Evolutionary conservation across 805 yeast species (phyloP), one percentile per base, ranked within the genome.

Genomic region (Ogataea trehaloabstinens): DNA sequence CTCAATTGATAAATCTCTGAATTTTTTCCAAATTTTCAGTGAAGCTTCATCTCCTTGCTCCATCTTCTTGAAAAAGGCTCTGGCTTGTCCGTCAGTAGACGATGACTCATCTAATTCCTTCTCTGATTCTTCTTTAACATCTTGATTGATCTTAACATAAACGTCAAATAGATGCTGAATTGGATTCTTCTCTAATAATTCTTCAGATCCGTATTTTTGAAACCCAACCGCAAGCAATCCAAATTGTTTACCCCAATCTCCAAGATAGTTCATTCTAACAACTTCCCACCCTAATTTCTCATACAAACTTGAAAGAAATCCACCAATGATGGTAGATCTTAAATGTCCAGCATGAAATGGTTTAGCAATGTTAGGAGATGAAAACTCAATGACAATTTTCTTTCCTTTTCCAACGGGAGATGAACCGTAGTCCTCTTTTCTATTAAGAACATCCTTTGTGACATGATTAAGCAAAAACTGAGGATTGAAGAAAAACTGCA

Each of bases 321-420:
- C 98, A 53, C 99, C 99, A 61, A 93, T 93, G 58, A 93, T 93
- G 31, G 99, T 93, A 22, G 95, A 85, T 67, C 99, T 83, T 65
- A 93, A 78, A 65, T 93, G 99, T 44, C 99, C 99, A 39, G 99
- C 99, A 61, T 93, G 99, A 84, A 93, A 93, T 10, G 99, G 99
- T 68, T 93, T 93, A 49, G 99, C 99, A 58, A 93, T 91, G 66
- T 93, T 93, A 49, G 99, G 99, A 24, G 98, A 90, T 2, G 96
- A 87, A 58, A 93, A 93, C 65, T 93, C 99, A 53, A 93, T 74
- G 31, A 89, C 55, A 13, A 85, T 73, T 46, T 71, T 82, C 67
- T 88, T 84, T 47, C 79, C 80, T 28, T 66, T 65, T 41, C 93
- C 96, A 39, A 85, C 53, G 34, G 89, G 86, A 52, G 82, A 70